A percentile compares a stretch with the other conserved stretches of the same genome.
Evolutionary conservation across 495 filamentous ascomycete species (phyloP).

Genomic region (Chaetomium cochliodes): DNA sequence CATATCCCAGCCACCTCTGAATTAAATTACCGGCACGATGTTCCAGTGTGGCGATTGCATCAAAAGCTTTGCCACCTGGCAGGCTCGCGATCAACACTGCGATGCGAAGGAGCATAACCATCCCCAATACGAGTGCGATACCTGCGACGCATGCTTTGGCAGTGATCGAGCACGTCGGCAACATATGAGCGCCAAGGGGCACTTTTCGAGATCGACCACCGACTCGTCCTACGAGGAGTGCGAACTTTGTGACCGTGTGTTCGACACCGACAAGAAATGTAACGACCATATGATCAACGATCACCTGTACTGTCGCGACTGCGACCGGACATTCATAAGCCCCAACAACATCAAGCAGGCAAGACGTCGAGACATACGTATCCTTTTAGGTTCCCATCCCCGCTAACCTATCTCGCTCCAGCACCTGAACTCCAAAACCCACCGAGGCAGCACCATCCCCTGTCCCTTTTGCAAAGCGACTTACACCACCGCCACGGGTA

Average conservation of each 20-base stretch:
- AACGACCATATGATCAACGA: constrained; percentile 28
- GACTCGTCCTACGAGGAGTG: constrained; percentile 24
- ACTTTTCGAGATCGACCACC: constrained; percentile 13
- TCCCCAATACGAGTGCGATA: constrained; percentile 29
- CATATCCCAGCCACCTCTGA: too few relatives aligned
- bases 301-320: constrained; percentile 34
- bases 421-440: too few relatives aligned
- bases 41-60: too few relatives aligned
- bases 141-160: constrained; percentile 29
- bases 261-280: constrained; percentile 17
- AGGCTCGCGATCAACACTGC: constrained; percentile 28
- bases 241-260: constrained; percentile 23
- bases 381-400: too few relatives aligned
- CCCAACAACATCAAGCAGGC: constrained; percentile 35
- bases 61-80: too few relatives aligned
- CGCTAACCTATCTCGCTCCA: too few relatives aligned
- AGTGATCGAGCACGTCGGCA: constrained; percentile 15
- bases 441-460: too few relatives aligned
- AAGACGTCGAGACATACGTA: too few relatives aligned
- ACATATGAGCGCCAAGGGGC: constrained; percentile 28
- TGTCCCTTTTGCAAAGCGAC: too few relatives aligned
- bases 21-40: too few relatives aligned
- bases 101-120: constrained; percentile 22
- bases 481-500: too few relatives aligned
- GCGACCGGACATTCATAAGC: constrained; percentile 31